phyloP scores from a whole-genome alignment of 129 eudicot genomes.

The Centrapalus pauciflorus region DNA sequence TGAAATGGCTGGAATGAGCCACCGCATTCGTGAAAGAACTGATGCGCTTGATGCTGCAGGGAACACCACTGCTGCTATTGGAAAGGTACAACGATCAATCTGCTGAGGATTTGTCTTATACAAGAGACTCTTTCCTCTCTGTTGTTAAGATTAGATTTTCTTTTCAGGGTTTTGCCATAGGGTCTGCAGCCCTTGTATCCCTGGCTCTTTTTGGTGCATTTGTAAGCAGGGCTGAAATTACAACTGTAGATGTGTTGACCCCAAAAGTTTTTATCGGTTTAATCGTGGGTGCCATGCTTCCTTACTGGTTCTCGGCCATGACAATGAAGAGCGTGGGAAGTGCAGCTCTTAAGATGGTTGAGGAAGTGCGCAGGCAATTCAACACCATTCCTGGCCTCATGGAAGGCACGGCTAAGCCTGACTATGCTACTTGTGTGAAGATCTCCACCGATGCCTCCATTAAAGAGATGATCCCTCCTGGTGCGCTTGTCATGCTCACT shows the following conservation, averaged over 20 bases:
- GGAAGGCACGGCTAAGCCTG: slow-evolving; percentile 84
- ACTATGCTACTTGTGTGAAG: slow-evolving; percentile 86
- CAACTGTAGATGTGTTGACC: slow-evolving; percentile 67
- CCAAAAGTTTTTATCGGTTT: slow-evolving; percentile 79
- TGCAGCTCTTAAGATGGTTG: slow-evolving; percentile 86
- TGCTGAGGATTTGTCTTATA: slow-evolving; percentile 1
- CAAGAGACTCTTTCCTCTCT: neutral
- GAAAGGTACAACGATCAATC: slow-evolving; percentile 45
- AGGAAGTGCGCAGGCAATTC: slow-evolving; percentile 82
- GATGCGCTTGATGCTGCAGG: slow-evolving; percentile 94
- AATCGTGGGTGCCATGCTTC: slow-evolving; percentile 84
- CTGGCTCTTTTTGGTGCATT: slow-evolving; percentile 82
- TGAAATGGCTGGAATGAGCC: slow-evolving; percentile 94
- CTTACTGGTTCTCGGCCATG: slow-evolving; percentile 93
- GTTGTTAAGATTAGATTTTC: neutral
- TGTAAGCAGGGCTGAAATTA: slow-evolving; percentile 68
- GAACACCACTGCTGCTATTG: slow-evolving; percentile 85
- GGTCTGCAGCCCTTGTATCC: slow-evolving; percentile 88
- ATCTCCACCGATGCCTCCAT: slow-evolving; percentile 93
- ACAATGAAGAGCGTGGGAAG: slow-evolving; percentile 88
- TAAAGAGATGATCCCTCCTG: slow-evolving; percentile 88
- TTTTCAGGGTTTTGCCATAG: slow-evolving; percentile 74
- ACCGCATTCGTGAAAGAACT: slow-evolving; percentile 71
- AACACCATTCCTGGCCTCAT: slow-evolving; percentile 79
- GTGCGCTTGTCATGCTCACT: slow-evolving; percentile 90